Conservation (phyloP, 116 monocot species). For the Papilionanthe hybrid region DNA sequence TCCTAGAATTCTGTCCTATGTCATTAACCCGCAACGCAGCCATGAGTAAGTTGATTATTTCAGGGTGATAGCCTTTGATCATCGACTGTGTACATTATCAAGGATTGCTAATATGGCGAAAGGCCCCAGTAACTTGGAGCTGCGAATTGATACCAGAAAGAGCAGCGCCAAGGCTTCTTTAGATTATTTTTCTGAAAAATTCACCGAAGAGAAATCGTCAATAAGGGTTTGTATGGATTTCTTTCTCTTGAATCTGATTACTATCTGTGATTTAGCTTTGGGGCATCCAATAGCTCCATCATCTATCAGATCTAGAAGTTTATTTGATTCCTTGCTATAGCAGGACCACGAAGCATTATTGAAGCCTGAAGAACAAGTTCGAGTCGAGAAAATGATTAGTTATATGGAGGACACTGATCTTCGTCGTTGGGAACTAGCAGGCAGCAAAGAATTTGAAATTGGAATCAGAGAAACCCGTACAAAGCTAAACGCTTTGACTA, state of each 20-base stretch:
- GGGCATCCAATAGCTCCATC: background rate
- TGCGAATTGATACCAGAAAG: constrained; percentile 44
- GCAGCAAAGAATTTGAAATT: constrained; percentile 48
- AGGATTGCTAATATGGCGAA: constrained; percentile 24
- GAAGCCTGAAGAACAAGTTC: constrained; percentile 24
- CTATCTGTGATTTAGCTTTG: background rate
- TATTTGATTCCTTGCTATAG: background rate
- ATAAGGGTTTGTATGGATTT: constrained; percentile 14
- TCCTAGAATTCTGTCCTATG: background rate
- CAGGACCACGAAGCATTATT: constrained; percentile 18
- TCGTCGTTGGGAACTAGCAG: constrained; percentile 27
- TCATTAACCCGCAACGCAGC: background rate
- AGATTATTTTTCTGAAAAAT: constrained; percentile 47
- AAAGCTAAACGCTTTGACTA: constrained; percentile 67
- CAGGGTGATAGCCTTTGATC: constrained; percentile 81
- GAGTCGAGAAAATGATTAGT: constrained; percentile 34
- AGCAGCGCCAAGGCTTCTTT: constrained; percentile 48
- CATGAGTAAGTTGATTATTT: background rate
- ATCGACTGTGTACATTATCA: constrained; percentile 34
- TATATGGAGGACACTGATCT: constrained; percentile 71
- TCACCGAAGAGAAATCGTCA: background rate
- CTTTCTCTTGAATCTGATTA: background rate
- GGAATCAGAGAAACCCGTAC: constrained; percentile 52
- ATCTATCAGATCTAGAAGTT: background rate
- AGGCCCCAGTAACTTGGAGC: constrained; percentile 45